Percentiles rank a stretch among this genome's conserved stretches.
phyloP scores from a whole-genome alignment of 345 rosid genomes.

The Pseudoturritis turrita region DNA sequence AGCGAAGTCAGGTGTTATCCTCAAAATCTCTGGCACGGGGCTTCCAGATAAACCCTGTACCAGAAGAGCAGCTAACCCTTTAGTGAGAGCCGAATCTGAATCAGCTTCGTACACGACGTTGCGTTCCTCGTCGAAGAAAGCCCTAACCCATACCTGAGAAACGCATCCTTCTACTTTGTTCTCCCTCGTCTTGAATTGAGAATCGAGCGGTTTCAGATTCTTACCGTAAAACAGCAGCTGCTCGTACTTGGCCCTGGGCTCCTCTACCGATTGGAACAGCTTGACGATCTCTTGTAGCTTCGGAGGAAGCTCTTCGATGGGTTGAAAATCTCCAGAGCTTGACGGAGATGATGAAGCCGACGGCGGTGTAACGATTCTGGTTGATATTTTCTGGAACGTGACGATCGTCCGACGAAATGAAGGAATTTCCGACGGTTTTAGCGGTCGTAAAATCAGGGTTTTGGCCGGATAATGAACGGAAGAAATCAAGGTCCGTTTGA shows the following conservation, averaged over 20 bases:
- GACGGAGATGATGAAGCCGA: slow-evolving; percentile 39
- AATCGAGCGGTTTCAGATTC: slow-evolving; percentile 63
- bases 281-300: slow-evolving; percentile 76
- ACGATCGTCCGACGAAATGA: slow-evolving; percentile 36
- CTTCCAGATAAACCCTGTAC: slow-evolving; percentile 80
- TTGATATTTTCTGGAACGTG: slow-evolving; percentile 40
- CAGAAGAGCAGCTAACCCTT: slow-evolving; percentile 89
- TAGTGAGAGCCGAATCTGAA: slow-evolving; percentile 79
- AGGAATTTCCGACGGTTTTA: too few species aligned
- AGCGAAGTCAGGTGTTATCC: slow-evolving; percentile 74
- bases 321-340: slow-evolving; percentile 47
- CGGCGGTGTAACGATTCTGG: not conserved
- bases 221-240: slow-evolving; percentile 81
- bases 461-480: slow-evolving; percentile 25
- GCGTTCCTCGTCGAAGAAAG: slow-evolving; percentile 50
- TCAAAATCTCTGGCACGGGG: slow-evolving; percentile 63
- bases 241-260: slow-evolving; percentile 74
- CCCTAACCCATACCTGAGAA: slow-evolving; percentile 97
- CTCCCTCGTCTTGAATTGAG: slow-evolving; percentile 62
- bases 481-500: not conserved
- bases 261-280: slow-evolving; percentile 78
- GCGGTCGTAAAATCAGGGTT: slow-evolving; percentile 26
- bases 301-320: slow-evolving; percentile 79
- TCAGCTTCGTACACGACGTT: slow-evolving; percentile 85
- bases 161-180: slow-evolving; percentile 95